A percentile compares a stretch with the other conserved stretches of the same genome.
These are phyloP conservation scores for Fusarium brachygibbosum DNA, from an alignment of 2,329 filamentous ascomycete genomes.

Conservation along the genomic window DNA sequence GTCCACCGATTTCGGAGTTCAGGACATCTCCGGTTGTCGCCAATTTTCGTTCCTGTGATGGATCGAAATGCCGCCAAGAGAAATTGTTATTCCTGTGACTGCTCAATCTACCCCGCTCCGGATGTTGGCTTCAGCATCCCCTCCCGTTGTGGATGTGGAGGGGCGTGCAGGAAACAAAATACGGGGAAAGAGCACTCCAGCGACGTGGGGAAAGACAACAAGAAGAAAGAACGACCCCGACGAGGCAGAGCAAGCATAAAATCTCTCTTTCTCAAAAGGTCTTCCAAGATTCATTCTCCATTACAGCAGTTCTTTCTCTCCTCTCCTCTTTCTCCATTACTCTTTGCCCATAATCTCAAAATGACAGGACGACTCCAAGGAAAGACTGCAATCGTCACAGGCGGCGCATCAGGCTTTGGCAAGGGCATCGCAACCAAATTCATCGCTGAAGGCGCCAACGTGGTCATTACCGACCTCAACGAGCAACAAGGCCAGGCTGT, in stretches of 20 bases:
- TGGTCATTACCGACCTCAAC: slow-evolving; percentile 71
- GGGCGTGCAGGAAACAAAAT: neutral
- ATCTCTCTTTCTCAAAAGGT: neutral
- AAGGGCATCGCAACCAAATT: slow-evolving; percentile 34
- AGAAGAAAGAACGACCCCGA: neutral
- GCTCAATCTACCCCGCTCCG: slow-evolving; percentile 11
- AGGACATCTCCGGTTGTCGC: neutral
- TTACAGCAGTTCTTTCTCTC: neutral
- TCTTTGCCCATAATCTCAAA: neutral
- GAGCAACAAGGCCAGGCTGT: slow-evolving; percentile 63
- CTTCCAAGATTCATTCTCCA: too few relatives aligned
- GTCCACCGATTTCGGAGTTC: slow-evolving; percentile 5
- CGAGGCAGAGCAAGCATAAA: neutral
- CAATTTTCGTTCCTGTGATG: neutral
- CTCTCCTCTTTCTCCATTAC: too few relatives aligned
- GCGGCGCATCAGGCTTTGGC: slow-evolving; percentile 64
- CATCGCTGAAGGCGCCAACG: slow-evolving; percentile 28
- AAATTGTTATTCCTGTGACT: slow-evolving; percentile 21
- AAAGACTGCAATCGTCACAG: slow-evolving; percentile 56
- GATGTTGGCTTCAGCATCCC: neutral
- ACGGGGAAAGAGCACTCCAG: neutral
- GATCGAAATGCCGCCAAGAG: slow-evolving; percentile 3
- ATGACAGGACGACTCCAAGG: slow-evolving; percentile 55
- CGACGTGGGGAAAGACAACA: neutral
- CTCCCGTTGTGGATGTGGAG: neutral